These are phyloP conservation scores for Starmera pachycereana DNA, from an alignment of 805 yeast species.

Conservation along the genomic window DNA sequence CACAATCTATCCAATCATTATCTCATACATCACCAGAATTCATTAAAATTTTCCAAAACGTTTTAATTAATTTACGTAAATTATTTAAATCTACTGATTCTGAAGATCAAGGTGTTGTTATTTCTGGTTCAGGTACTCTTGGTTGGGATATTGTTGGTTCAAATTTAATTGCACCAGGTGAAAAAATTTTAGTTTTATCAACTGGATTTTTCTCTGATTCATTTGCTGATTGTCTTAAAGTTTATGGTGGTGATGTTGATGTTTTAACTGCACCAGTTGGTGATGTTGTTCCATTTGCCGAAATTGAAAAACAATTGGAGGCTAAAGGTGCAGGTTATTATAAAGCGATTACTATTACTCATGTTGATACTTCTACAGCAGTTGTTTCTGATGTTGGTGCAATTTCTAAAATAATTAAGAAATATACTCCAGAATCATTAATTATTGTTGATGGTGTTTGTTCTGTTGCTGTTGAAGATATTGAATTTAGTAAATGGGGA, in stretches of 20 bases:
- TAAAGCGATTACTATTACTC: conserved; percentile 74
- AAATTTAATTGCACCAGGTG: conserved; percentile 57
- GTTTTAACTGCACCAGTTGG: conserved; percentile 67
- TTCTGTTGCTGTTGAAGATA: conserved; percentile 80
- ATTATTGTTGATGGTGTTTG: conserved; percentile 92
- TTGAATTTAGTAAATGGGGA: conserved; percentile 84
- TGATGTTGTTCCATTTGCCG: conserved; percentile 46
- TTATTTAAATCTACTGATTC: conserved; percentile 62
- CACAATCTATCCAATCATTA: conserved; percentile 75
- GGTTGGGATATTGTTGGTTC: conserved; percentile 92
- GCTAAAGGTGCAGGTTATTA: conserved; percentile 30
- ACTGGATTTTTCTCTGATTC: conserved; percentile 88
- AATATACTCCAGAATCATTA: conserved; percentile 67
- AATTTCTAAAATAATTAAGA: conserved; percentile 50
- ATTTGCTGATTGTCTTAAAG: conserved; percentile 63
- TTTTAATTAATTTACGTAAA: conserved; percentile 55
- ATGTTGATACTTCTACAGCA: conserved; percentile 96
- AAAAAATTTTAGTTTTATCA: conserved; percentile 68
- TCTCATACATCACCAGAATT: conserved; percentile 90
- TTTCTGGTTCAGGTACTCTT: conserved; percentile 87
- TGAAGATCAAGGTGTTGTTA: conserved; percentile 67
- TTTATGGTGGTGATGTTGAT: conserved; percentile 71
- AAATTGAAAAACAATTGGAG: conserved; percentile 46
- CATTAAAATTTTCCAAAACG: conserved; percentile 58
- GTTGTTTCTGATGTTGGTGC: conserved; percentile 65